These are phyloP conservation scores for Zygoascus bituminiphila DNA, from an alignment of 805 yeast species.

Conservation along the genomic window DNA sequence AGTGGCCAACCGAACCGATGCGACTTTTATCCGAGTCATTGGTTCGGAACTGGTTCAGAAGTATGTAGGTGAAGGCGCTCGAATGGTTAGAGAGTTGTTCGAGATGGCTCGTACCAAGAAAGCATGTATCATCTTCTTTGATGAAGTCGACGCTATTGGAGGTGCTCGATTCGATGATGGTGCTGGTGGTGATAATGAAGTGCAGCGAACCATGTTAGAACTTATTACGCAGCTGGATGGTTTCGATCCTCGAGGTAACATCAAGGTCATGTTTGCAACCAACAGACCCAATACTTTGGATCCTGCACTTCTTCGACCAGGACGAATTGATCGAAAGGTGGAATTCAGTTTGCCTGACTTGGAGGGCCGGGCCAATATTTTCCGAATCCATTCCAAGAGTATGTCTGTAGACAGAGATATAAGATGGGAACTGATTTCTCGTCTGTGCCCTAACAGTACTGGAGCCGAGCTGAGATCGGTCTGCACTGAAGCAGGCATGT, in stretches of 20 bases:
- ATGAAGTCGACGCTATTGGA: slow-evolving; percentile 98
- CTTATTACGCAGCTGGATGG: slow-evolving; percentile 97
- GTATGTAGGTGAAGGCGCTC: slow-evolving; percentile 99
- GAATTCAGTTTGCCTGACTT: slow-evolving; percentile 94
- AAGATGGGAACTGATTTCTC: slow-evolving; percentile 96
- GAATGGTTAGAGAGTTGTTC: slow-evolving; percentile 97
- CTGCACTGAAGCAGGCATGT: slow-evolving; percentile 99
- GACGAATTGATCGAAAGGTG: slow-evolving; percentile 97
- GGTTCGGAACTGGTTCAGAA: slow-evolving; percentile 98
- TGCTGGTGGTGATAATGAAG: slow-evolving; percentile 99
- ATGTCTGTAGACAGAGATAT: slow-evolving; percentile 97
- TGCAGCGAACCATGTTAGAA: slow-evolving; percentile 98
- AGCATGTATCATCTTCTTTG: slow-evolving; percentile 96
- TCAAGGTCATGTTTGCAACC: slow-evolving; percentile 99
- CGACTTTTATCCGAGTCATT: slow-evolving; percentile 95
- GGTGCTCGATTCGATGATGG: slow-evolving; percentile 99
- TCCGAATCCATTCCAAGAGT: slow-evolving; percentile 93
- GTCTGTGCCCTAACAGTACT: slow-evolving; percentile 95
- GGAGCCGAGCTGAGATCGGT: slow-evolving; percentile 99
- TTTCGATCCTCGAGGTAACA: slow-evolving; percentile 96
- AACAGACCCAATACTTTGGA: slow-evolving; percentile 97
- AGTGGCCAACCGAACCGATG: slow-evolving; percentile 98
- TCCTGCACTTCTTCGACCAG: slow-evolving; percentile 96
- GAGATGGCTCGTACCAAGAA: slow-evolving; percentile 99
- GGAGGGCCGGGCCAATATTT: slow-evolving; percentile 96